These are phyloP conservation scores for Apiospora aurea DNA, from an alignment of 2,329 filamentous ascomycete genomes.

Conservation along the genomic window DNA sequence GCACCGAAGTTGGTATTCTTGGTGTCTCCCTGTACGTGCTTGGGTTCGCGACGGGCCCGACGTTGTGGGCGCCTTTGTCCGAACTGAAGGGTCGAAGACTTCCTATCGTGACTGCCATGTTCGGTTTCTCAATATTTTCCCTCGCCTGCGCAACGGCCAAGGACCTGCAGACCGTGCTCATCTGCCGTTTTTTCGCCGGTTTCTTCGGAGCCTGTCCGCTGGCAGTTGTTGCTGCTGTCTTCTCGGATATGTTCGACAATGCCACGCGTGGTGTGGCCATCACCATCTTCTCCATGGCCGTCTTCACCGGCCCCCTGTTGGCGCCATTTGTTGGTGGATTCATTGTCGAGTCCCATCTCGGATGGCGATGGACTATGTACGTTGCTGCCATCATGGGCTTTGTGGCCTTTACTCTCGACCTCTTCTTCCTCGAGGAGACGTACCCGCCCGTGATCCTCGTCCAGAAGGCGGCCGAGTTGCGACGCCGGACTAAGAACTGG, in stretches of 20 bases:
- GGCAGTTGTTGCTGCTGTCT: constrained; percentile 73
- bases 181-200: constrained; percentile 77
- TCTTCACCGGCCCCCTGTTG: constrained; percentile 72
- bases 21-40: constrained; percentile 75
- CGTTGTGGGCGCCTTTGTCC: constrained; percentile 75
- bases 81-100: constrained; percentile 74
- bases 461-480: constrained; percentile 65
- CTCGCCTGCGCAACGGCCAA: constrained; percentile 70
- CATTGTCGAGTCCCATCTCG: constrained; percentile 66
- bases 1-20: constrained; percentile 66
- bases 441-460: constrained; percentile 73
- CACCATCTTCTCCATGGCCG: constrained; percentile 65
- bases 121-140: constrained; percentile 74
- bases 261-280: constrained; percentile 65
- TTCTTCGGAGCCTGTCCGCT: constrained; percentile 75
- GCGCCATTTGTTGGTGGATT: constrained; percentile 75
- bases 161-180: constrained; percentile 72
- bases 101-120: constrained; percentile 67
- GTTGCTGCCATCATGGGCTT: constrained; percentile 69
- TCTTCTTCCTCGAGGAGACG: constrained; percentile 72
- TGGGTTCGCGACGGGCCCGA: constrained; percentile 68
- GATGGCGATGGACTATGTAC: constrained; percentile 79
- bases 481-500: constrained; percentile 72
- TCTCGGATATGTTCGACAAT: constrained; percentile 76
- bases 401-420: constrained; percentile 62